Percentiles rank a stretch among this genome's conserved stretches.
phyloP scores from a whole-genome alignment of 2,329 filamentous ascomycete genomes.

The Zymoseptoria crescenta region DNA sequence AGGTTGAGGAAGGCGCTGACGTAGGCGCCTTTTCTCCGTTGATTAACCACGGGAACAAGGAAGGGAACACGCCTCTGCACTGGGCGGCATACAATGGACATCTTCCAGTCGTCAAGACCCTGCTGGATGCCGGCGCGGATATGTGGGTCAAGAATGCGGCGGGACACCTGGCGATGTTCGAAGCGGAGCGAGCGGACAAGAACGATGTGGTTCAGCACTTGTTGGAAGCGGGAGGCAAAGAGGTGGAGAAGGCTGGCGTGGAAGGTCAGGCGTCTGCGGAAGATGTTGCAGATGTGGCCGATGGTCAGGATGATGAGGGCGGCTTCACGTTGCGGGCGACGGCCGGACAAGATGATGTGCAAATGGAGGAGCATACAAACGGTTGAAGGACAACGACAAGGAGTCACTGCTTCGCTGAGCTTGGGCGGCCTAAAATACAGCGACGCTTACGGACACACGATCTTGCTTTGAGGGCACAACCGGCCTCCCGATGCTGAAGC shows the following conservation, averaged over 20 bases:
- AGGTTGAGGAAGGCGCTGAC: background rate
- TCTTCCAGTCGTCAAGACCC: constrained; percentile 65
- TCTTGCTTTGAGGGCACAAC: too few relatives aligned
- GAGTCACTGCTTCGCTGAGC: background rate
- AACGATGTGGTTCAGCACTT: constrained; percentile 42
- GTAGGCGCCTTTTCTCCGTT: constrained; percentile 33
- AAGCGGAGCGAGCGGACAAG: constrained; percentile 44
- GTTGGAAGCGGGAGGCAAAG: constrained; percentile 39
- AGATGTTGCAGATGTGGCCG: constrained; percentile 15
- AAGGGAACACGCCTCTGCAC: constrained; percentile 85
- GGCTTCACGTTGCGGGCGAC: constrained; percentile 8
- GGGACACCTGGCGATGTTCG: constrained; percentile 58
- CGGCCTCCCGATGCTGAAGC: too few relatives aligned
- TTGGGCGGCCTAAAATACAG: background rate
- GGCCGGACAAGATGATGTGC: constrained; percentile 4
- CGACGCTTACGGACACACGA: background rate
- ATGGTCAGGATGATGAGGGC: constrained; percentile 11
- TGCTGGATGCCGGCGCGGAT: constrained; percentile 70
- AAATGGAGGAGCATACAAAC: constrained; percentile 3
- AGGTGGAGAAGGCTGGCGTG: constrained; percentile 20
- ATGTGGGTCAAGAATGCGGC: constrained; percentile 72
- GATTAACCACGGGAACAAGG: constrained; percentile 64
- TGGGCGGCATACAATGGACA: constrained; percentile 92
- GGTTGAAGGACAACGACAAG: background rate
- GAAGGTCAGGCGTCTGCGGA: constrained; percentile 15